Evolutionary conservation across 129 eudicot species (phyloP).

Genomic region (Escallonia herrerae): DNA sequence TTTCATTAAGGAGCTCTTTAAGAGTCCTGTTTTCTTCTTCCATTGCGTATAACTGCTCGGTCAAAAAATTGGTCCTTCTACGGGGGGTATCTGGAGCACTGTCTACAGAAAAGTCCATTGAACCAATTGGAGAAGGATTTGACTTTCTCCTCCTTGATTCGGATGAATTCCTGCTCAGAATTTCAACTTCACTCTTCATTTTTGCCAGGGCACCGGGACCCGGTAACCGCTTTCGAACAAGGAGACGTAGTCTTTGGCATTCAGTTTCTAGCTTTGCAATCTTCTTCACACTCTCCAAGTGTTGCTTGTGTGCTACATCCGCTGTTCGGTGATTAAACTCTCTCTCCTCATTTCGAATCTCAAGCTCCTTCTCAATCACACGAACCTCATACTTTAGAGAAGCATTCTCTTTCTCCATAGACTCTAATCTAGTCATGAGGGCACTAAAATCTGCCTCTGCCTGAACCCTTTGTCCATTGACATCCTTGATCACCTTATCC

Average conservation of each 20-base stretch:
- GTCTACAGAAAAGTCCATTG: conserved; percentile 23
- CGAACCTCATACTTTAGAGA: conserved; percentile 73
- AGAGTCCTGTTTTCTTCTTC: conserved; percentile 79
- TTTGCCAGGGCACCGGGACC: conserved; percentile 86
- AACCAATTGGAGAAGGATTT: conserved; percentile 31
- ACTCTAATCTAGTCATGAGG: conserved; percentile 48
- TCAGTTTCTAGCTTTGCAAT: conserved; percentile 80
- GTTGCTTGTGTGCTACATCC: conserved; percentile 68
- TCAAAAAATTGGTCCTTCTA: conserved; percentile 43
- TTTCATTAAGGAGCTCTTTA: conserved; percentile 45
- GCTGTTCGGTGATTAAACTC: conserved; percentile 71
- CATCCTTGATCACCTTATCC: conserved; percentile 55
- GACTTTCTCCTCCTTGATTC: conserved; percentile 48
- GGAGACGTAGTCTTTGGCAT: conserved; percentile 72
- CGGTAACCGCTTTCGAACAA: conserved; percentile 72
- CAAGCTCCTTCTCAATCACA: conserved; percentile 84
- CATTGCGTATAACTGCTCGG: conserved; percentile 42
- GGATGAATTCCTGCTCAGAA: conserved; percentile 48
- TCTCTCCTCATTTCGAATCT: conserved; percentile 83
- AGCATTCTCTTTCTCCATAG: conserved; percentile 60
- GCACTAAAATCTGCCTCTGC: conserved; percentile 52
- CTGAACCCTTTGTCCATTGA: conserved; percentile 31
- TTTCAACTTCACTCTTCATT: conserved; percentile 80
- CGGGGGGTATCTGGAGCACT: conserved; percentile 37
- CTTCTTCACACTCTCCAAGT: conserved; percentile 61